These are phyloP conservation scores for Sugiyamaella valdiviana DNA, from an alignment of 805 yeast genomes.

Conservation along the genomic window DNA sequence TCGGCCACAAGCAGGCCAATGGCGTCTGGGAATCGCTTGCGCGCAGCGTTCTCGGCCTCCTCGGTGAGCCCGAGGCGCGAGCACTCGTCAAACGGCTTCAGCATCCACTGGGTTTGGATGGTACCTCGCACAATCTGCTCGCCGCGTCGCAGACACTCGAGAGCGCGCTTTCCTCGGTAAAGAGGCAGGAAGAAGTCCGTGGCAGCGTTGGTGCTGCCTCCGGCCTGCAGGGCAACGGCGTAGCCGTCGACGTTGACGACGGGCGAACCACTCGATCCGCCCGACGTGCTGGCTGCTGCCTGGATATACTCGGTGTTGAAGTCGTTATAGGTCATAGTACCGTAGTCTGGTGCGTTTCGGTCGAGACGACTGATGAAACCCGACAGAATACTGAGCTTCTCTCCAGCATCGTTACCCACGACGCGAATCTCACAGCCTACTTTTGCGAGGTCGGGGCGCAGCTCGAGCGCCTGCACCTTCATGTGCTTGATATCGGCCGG, in stretches of 20 bases:
- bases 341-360: constrained; percentile 93
- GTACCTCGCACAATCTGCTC: constrained; percentile 77
- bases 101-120: constrained; percentile 81
- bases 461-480: constrained; percentile 56
- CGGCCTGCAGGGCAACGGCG: constrained; percentile 91
- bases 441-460: constrained; percentile 75
- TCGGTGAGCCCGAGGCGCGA: constrained; percentile 74
- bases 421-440: constrained; percentile 94
- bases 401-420: constrained; percentile 96
- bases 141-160: constrained; percentile 58
- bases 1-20: constrained; percentile 83
- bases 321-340: constrained; percentile 80
- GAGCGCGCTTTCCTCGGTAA: constrained; percentile 74
- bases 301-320: constrained; percentile 91
- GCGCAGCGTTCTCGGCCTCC: constrained; percentile 64
- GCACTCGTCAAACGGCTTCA: constrained; percentile 87
- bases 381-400: constrained; percentile 77
- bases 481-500: constrained; percentile 68
- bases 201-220: constrained; percentile 86
- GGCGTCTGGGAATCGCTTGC: constrained; percentile 61
- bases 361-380: constrained; percentile 81
- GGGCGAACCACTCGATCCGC: constrained; percentile 94
- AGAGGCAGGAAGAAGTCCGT: constrained; percentile 90
- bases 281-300: constrained; percentile 94
- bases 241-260: constrained; percentile 85